Evolutionary conservation across 345 rosid genomes (phyloP).

Genomic region (Turritis glabra): DNA sequence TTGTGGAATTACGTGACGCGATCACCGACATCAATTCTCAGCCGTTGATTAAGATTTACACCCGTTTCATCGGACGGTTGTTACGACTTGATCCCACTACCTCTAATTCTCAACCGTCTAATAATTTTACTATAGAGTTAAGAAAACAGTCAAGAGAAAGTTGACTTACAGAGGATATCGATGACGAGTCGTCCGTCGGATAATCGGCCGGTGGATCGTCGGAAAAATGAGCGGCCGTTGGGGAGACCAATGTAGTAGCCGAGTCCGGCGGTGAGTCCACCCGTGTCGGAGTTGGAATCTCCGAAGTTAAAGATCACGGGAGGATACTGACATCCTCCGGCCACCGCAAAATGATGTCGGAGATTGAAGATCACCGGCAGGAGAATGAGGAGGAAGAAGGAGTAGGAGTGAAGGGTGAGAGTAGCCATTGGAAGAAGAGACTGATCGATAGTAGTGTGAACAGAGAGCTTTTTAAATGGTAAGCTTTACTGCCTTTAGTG

Average conservation of each 20-base stretch:
- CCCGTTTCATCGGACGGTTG: conserved; percentile 17
- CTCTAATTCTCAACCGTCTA: conserved; percentile 21
- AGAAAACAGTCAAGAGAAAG: neutral
- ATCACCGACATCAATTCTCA: conserved; percentile 33
- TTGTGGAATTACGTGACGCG: conserved; percentile 4
- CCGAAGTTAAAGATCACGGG: conserved; percentile 86
- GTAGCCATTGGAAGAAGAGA: conserved; percentile 22
- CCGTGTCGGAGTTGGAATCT: conserved; percentile 91
- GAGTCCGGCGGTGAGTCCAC: conserved; percentile 83
- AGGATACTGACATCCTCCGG: conserved; percentile 45
- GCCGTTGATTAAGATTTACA: conserved; percentile 2
- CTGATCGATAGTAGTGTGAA: conserved; percentile 3
- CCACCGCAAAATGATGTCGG: conserved; percentile 11
- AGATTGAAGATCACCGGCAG: neutral
- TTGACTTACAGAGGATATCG: conserved; percentile 78
- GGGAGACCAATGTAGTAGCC: conserved; percentile 70
- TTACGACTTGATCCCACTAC: neutral
- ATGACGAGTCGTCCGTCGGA: conserved; percentile 84
- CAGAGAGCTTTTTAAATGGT: conserved; percentile 1
- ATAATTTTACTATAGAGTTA: neutral
- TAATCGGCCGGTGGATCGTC: conserved; percentile 67
- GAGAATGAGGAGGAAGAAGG: neutral
- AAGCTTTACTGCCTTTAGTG: neutral
- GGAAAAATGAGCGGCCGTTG: conserved; percentile 70
- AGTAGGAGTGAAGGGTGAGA: conserved; percentile 9